Base-by-base conservation (phyloP, 306 rosid species). In the Medicago arabica region DNA sequence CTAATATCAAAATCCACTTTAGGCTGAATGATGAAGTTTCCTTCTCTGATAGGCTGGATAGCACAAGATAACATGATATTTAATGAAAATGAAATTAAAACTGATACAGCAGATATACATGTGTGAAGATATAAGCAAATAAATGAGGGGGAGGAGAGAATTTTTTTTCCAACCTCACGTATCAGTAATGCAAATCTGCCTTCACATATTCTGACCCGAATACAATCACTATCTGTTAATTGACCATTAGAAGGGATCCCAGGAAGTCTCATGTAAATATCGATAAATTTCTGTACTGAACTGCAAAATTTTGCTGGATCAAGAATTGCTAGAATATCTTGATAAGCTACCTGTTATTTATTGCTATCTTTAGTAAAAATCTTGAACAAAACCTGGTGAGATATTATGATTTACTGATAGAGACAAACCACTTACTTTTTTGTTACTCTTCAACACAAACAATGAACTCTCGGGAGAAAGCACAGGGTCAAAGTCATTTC, bases 401-500 rank as follows among this genome's bases (percentile, higher is more conserved):
- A 73, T 67, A 62, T 60, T 12, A 38, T 43, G 40, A 69, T 46
- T 64, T 68, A 31, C 59, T 23, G 60, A 49, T 58, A 69, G 23
- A 68, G 70, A 81, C 65, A 72, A 54, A 67, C 59, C 58, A 51
- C 86, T 69, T 86, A 95, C 99, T 82, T 90, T 88, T 80, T 88
- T 88, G 83, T 95, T 92, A 86, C 97, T 95, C 89, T 95, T 95
- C 84, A 95, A 77, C 64, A 95, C 93, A 89, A 95, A 95, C 85
- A 89, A 86, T 69, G 99, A 95, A 85, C 99, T 95, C 90, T 95
- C 99, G 0, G 99, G 98, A 67, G 99, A 95, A 82, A 95, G 87
- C 77, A 95, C 99, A 18, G 99, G 99, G 82, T 95, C 99, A 82
- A 95, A 95, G 90, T 95, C 99, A 79, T 95, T 95, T 82, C 99